Percentiles rank a stretch among this genome's conserved stretches.
These are phyloP conservation scores for Macrolepiota albuminosa DNA, from an alignment of 768 basidiomycete genomes.

Conservation along the genomic window DNA sequence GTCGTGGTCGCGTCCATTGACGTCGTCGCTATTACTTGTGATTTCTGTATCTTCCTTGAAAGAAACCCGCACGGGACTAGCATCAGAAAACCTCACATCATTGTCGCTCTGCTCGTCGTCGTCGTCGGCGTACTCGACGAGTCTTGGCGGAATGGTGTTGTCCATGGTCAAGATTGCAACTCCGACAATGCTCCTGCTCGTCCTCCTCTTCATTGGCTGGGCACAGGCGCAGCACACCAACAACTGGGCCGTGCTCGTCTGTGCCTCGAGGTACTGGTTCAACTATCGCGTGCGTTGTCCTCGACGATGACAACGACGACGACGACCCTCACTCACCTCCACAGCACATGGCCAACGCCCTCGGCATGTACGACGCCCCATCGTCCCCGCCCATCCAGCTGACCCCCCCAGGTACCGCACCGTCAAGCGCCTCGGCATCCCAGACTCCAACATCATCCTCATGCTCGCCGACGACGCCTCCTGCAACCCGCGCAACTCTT, in stretches of 20 bases:
- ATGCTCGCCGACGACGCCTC: conserved; percentile 98
- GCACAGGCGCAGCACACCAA: conserved; percentile 68
- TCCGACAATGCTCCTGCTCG: conserved; percentile 24
- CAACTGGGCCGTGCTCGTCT: conserved; percentile 98
- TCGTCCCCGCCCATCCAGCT: not conserved
- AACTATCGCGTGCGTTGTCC: conserved; percentile 79
- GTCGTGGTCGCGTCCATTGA: conserved; percentile 10
- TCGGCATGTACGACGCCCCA: conserved; percentile 73
- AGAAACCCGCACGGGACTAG: not conserved
- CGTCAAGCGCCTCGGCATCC: conserved; percentile 95
- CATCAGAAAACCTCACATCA: not conserved
- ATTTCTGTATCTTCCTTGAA: conserved; percentile 37
- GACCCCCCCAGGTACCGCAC: conserved; percentile 80
- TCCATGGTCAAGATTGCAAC: not conserved
- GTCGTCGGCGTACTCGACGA: conserved; percentile 62
- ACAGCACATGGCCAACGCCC: conserved; percentile 97
- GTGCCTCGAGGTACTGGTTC: conserved; percentile 95
- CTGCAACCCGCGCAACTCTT: conserved; percentile 89
- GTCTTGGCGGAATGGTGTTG: conserved; percentile 7
- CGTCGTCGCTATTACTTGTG: conserved; percentile 38
- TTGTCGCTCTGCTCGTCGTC: conserved; percentile 42
- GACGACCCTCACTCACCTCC: not conserved
- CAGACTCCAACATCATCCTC: conserved; percentile 97
- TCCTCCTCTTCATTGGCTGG: conserved; percentile 26
- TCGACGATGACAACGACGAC: no score